These are phyloP conservation scores for Neurospora pannonica DNA, from an alignment of 495 filamentous ascomycete genomes.

Conservation along the genomic window DNA sequence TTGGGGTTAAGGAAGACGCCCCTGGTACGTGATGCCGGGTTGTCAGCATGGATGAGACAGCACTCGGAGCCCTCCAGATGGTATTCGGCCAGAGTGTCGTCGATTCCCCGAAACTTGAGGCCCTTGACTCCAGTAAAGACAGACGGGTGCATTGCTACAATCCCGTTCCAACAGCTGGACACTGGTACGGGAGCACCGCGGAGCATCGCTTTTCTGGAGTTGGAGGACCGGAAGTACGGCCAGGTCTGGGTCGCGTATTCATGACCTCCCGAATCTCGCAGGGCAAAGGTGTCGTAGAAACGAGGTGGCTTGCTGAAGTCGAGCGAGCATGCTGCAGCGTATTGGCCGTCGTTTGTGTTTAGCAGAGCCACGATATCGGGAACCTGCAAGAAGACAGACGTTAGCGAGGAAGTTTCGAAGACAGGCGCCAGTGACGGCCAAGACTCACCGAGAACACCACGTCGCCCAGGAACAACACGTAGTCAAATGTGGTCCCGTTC, in stretches of 20 bases:
- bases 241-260: constrained; percentile 55
- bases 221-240: constrained; percentile 63
- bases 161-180: constrained; percentile 76
- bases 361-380: constrained; percentile 60
- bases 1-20: constrained; percentile 73
- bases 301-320: constrained; percentile 60
- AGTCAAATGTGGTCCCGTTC: constrained; percentile 50
- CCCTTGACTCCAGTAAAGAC: constrained; percentile 16
- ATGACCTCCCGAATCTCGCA: constrained; percentile 59
- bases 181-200: constrained; percentile 54
- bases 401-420: background rate
- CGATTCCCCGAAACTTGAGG: constrained; percentile 56
- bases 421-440: background rate
- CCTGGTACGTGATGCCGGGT: constrained; percentile 34
- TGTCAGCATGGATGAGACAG: constrained; percentile 76
- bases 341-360: constrained; percentile 58
- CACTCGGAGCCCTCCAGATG: constrained; percentile 78
- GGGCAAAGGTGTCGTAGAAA: constrained; percentile 81
- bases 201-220: constrained; percentile 50
- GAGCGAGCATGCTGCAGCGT: constrained; percentile 73
- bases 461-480: constrained; percentile 66
- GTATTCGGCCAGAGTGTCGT: constrained; percentile 53
- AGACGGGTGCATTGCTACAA: constrained; percentile 37
- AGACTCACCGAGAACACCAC: constrained; percentile 58
- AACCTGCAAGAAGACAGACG: constrained; percentile 7